These are phyloP conservation scores for Claviceps capensis DNA, from an alignment of 2,329 filamentous ascomycete species.

Conservation along the genomic window DNA sequence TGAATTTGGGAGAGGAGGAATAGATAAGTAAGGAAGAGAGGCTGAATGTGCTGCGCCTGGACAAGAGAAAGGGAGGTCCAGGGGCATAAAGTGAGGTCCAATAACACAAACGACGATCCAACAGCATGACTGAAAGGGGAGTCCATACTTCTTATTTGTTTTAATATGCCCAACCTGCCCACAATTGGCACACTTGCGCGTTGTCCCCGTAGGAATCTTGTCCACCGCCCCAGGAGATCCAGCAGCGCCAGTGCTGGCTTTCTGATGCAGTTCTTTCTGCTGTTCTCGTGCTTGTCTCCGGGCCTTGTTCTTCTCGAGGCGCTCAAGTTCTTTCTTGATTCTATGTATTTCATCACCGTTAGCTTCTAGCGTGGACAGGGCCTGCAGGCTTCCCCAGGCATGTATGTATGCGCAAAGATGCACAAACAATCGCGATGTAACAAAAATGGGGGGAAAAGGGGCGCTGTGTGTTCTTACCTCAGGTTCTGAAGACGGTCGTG, in stretches of 20 bases:
- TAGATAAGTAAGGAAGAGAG: neutral
- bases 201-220: constrained; percentile 51
- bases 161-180: constrained; percentile 96
- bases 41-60: too few relatives aligned
- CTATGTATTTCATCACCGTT: constrained; percentile 7
- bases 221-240: constrained; percentile 36
- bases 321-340: constrained; percentile 54
- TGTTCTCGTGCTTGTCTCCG: constrained; percentile 82
- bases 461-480: constrained; percentile 18
- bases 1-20: too few relatives aligned
- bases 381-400: too few relatives aligned
- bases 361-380: too few relatives aligned
- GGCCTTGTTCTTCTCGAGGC: constrained; percentile 83
- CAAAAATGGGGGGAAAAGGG: neutral
- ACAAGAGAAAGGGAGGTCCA: neutral
- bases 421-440: neutral
- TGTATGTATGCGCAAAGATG: too few relatives aligned
- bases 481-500: constrained; percentile 33
- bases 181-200: constrained; percentile 93
- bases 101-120: constrained; percentile 17
- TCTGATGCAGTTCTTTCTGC: constrained; percentile 55
- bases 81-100: constrained; percentile 3
- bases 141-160: constrained; percentile 87
- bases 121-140: constrained; percentile 15
- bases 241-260: constrained; percentile 28